Evolutionary conservation across 2,329 filamentous ascomycete species (phyloP).

Genomic region (Magnaporthiopsis rhizophila): DNA sequence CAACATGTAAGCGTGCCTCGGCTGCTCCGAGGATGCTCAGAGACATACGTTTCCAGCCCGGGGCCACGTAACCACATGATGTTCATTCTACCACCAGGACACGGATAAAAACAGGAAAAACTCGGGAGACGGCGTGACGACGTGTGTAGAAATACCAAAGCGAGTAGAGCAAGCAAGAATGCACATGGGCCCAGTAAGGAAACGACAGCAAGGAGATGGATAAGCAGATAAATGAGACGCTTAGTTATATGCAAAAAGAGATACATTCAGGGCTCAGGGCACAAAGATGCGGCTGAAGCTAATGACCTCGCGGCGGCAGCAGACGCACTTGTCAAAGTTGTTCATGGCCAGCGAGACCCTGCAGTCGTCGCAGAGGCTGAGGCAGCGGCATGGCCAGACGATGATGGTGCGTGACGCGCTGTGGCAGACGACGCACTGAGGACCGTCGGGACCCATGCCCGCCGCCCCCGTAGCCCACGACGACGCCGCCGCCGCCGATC

Average conservation of each 20-base stretch:
- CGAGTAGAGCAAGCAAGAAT: too few species aligned
- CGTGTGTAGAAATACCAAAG: too few species aligned
- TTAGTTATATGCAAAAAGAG: not conserved
- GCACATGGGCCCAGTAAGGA: too few species aligned
- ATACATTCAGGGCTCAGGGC: conserved; percentile 38
- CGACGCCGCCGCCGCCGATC: conserved; percentile 10
- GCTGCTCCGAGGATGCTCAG: too few species aligned
- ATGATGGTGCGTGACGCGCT: conserved; percentile 78
- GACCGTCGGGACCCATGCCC: conserved; percentile 62
- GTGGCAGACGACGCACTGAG: conserved; percentile 91
- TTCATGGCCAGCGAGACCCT: conserved; percentile 90
- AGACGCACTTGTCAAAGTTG: conserved; percentile 95
- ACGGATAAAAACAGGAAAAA: too few species aligned
- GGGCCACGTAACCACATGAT: too few species aligned
- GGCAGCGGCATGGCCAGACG: conserved; percentile 92
- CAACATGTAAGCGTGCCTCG: too few species aligned
- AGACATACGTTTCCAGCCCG: too few species aligned
- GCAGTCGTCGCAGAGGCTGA: conserved; percentile 92
- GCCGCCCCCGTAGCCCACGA: conserved; percentile 65
- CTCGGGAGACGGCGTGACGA: too few species aligned
- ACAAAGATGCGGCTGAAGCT: conserved; percentile 91
- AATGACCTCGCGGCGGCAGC: conserved; percentile 78
- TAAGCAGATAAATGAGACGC: not conserved
- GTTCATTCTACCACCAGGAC: too few species aligned
- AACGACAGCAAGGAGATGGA: not conserved